Base-by-base conservation (phyloP, 2,329 filamentous ascomycete species). In the Trichoderma sp. region DNA sequence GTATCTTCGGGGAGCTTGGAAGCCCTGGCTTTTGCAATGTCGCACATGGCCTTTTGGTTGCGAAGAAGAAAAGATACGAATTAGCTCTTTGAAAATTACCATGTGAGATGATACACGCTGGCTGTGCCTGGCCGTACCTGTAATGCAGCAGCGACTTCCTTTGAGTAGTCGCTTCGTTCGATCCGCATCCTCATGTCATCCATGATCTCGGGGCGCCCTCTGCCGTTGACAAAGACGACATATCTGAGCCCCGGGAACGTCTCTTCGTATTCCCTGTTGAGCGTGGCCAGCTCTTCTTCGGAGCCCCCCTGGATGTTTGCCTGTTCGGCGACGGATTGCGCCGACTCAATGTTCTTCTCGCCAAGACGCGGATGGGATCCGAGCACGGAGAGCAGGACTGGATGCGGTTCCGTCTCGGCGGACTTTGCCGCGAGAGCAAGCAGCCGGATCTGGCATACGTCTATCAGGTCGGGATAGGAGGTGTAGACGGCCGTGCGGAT, bases 201-300 rank as follows among this genome's bases (percentile, higher is more conserved):
- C 90, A 97, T 93, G 67, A 97, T 90, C 70, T 87, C 86, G 1
- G 86, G 84, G 68, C 93, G 84, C 51, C 87, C 85, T 58, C 94
- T 86, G 0, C 93, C 93, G 77, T 97, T 94, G 68, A 97, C 95
- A 78, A 97, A 97, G 21, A 95, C 92, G 76, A 97, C 93, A 82
- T 96, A 97, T 79, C 91, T 85, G 76, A 97, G 78, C 0, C 94
- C 93, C 0, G 93, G 93, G 78, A 95, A 97, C 68, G 75, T 84
- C n/a, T 82, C 82, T 79, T 97, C 94, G 77, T 97, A 97, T 79
- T 92, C 87, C 13, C 79, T 80, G 76, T 97, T 97, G 74, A 97
- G 79, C 34, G 76, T 77, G 7, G 81, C 83, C 70, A 97, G 79
- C 75, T 91, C 88, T 56, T 87, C 86, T 56, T 87, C 86, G 21